Evolutionary conservation across 2,329 filamentous ascomycete genomes (phyloP).

Genomic region (Madurella mycetomatis): DNA sequence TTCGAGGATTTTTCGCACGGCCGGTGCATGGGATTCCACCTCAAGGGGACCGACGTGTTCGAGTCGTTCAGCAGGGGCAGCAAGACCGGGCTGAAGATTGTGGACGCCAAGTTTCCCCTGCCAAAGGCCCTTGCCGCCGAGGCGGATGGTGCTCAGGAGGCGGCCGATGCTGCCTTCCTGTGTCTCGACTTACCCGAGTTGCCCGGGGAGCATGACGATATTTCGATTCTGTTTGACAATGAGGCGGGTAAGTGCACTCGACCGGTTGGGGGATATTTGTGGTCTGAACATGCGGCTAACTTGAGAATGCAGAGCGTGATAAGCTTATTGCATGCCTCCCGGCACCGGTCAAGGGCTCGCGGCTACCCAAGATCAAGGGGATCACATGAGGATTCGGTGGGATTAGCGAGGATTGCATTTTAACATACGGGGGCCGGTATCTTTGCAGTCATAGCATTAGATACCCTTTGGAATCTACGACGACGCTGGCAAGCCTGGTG

Average conservation of each 20-base stretch:
- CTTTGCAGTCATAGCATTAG: conserved; percentile 12
- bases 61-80: conserved; percentile 61
- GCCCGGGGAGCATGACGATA: conserved; percentile 88
- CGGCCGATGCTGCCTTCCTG: conserved; percentile 66
- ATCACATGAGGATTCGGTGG: conserved; percentile 7
- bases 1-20: conserved; percentile 85
- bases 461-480: conserved; percentile 19
- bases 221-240: conserved; percentile 77
- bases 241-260: conserved; percentile 60
- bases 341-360: conserved; percentile 51
- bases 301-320: conserved; percentile 46
- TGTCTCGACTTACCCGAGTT: conserved; percentile 85
- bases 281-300: conserved; percentile 6
- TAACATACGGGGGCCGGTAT: not conserved
- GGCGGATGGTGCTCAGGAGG: conserved; percentile 37
- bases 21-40: conserved; percentile 80
- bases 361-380: conserved; percentile 23
- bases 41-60: conserved; percentile 80
- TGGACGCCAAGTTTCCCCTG: conserved; percentile 86
- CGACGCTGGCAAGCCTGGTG: too few relatives aligned
- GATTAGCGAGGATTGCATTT: not conserved
- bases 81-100: conserved; percentile 71
- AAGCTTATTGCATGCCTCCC: conserved; percentile 49
- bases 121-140: conserved; percentile 50
- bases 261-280: not conserved